Base-by-base conservation (phyloP, 139 green algal genomes). In the Chlorella sp. region DNA sequence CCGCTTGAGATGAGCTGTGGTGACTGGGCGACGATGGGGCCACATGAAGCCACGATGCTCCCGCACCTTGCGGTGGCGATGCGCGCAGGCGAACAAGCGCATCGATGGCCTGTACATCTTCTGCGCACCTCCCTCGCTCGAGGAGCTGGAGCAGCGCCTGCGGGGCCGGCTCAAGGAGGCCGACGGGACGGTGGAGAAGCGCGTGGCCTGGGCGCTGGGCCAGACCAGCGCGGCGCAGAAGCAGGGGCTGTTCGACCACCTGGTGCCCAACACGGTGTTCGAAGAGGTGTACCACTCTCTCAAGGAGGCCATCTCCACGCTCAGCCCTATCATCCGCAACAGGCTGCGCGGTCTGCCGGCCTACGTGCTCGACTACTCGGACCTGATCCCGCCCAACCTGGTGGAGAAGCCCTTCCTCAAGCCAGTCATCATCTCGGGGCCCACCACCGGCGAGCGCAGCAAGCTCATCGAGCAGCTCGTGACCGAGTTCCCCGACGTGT, bases 321-420 rank as follows among this genome's bases (percentile, higher is more conserved):
- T 94, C 31, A 86, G 73, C 49, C 89, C 89, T 60, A 88, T 93
- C 69, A 88, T 94, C 55, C 80, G 88, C 69, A 92, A 93, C 77
- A 75, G 85, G 20, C 75, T 94, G 65, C 73, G 80, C 2, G 89
- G 89, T 1, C 77, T 93, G 42, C 89, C 89, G 26, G 79, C 83
- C 1, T 91, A 94, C 71, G 85, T 94, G 59, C 81, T 94, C 51
- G 89, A 93, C 80, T 94, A 94, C 79, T 85, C 86, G 3, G 89
- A 94, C 74, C 74, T 94, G 2, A 93, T 94, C 42, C 77, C 88
- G 24, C 83, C 86, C 34, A 93, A 91, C 77, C 77, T 84, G 75
- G 87, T 92, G 26, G 89, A 94, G 76, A 85, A 87, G 75, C 75
- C 87, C 32, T 87, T 91, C 82, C 75, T 91, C 24, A 94, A 94